phyloP scores from a whole-genome alignment of 176 grass and related monocot genomes.

The Cenchrus fungigraminus region DNA sequence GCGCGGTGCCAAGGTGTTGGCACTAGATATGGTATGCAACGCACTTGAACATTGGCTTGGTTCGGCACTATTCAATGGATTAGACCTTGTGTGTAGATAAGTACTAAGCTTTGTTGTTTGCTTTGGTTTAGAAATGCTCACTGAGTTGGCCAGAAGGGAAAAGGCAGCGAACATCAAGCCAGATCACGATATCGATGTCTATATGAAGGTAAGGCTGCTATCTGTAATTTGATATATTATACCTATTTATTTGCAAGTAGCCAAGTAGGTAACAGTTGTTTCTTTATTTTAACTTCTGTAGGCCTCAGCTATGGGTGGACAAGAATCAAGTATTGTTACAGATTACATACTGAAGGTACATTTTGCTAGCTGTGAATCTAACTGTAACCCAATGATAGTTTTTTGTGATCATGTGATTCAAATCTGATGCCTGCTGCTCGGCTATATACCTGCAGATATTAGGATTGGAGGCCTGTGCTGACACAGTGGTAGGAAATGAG shows the following conservation, averaged over 20 bases:
- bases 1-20: constrained; percentile 88
- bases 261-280: constrained; percentile 23
- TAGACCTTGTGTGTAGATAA: background rate
- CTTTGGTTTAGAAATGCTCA: constrained; percentile 73
- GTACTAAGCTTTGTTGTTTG: constrained; percentile 25
- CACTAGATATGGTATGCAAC: constrained; percentile 68
- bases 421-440: constrained; percentile 28
- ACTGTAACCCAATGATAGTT: constrained; percentile 14
- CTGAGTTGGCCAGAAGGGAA: constrained; percentile 81
- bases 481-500: constrained; percentile 85
- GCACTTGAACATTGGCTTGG: background rate
- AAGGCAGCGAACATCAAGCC: constrained; percentile 87
- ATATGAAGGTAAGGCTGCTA: constrained; percentile 72
- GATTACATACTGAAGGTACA: constrained; percentile 95
- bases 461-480: constrained; percentile 86
- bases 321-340: constrained; percentile 78
- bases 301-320: constrained; percentile 76
- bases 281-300: constrained; percentile 43
- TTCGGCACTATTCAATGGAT: background rate
- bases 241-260: constrained; percentile 6
- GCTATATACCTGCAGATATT: constrained; percentile 62
- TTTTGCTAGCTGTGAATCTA: constrained; percentile 13
- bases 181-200: constrained; percentile 88
- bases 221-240: background rate
- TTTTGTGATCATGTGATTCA: constrained; percentile 13